Base-by-base conservation (phyloP, 1,284 basidiomycete genomes). In the Heterobasidion occidentale region DNA sequence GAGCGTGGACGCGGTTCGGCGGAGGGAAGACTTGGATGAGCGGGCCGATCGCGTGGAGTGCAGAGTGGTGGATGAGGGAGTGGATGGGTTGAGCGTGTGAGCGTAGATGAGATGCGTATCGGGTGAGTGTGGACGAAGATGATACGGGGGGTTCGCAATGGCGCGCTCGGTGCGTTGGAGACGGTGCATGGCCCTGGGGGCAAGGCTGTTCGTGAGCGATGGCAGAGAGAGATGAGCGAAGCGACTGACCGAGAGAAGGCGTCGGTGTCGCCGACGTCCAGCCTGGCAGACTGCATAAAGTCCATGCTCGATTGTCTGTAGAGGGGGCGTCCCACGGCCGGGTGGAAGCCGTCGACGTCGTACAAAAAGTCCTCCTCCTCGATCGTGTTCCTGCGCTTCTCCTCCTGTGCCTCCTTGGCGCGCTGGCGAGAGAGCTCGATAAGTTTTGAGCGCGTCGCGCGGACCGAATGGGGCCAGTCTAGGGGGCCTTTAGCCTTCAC, bases 241-340 rank as follows among this genome's bases (percentile, higher is more conserved):
- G 56, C 58, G 56, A 72, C 79, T 53, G 70, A 89, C 88, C 81
- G 78, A 61, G 77, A 75, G 66, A 88, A 83, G 56, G 74, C 75
- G 54, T 81, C 76, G 59, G 76, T 79, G 58, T 78, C 76, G 60
- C 77, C 75, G 62, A 77, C 63, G 60, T 80, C 77, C 58, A 71
- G 65, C 58, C 71, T 72, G 45, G 68, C 67, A 19, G 68, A 61
- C 61, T 79, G 79, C 69, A 91, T 79, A 63, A 90, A 90, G 65
- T 92, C 89, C 89, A 90, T 91, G 68, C 87, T 89, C 42, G 86
- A 89, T 71, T 89, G 88, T 59, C 86, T 77, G 68, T 88, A 88
- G 36, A 90, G 71, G 11, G 84, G 84, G 17, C 83, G 78, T 14
- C 72, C 67, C 38, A 75, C 71, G 53, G 73, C 74, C 46, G 66